Base-by-base conservation (phyloP, 192 early-diverging fungal species). In the Coemansia sp. region DNA sequence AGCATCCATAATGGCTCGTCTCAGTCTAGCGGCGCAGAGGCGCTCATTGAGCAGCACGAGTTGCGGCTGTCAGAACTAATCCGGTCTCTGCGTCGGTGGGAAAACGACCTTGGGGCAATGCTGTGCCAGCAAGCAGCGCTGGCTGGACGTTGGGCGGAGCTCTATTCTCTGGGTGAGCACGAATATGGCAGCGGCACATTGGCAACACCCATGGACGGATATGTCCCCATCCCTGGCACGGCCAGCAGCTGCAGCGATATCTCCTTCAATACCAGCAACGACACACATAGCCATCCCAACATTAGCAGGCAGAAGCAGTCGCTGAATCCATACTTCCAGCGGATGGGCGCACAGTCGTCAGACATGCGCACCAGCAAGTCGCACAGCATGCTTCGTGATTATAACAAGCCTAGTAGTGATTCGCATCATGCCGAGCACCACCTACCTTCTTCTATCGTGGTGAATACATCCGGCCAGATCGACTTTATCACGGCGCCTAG, bases 31-130 rank as follows among this genome's bases (percentile, higher is more conserved):
- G 78, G 69, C 14, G 61, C 67, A 6, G 78, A 75, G 51, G 70
- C 73, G 10, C 78, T 81, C 14, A 62, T 81, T 34, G 73, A 76
- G 73, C 78, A 76, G 74, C 79, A 81, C 52, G 79, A 81, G 55
- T 9, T 65, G 15, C 66, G 73, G 11, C 57, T 81, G 52, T 62
- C 79, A 1, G 79, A 71, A 61, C 69, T 81, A 16, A 71, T 69
- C 14, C 70, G 64, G 0, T 61, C 67, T 10, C 58, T 81, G 57
- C 69, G 74, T 15, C 70, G 49, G 23, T 81, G 79, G 79, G 79
- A 81, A 16, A 64, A 38, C 48, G 67, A 73, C 45, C 43, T 81
- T 14, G 79, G 74, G 34, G 52, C 71, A 15, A 67, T 71, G 71
- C 71, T 81, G 6, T 57, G 70, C 36, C 79, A 73, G 38, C 79